These are phyloP conservation scores for Tilletia walkeri DNA, from an alignment of 1,284 basidiomycete genomes.

Conservation along the genomic window DNA sequence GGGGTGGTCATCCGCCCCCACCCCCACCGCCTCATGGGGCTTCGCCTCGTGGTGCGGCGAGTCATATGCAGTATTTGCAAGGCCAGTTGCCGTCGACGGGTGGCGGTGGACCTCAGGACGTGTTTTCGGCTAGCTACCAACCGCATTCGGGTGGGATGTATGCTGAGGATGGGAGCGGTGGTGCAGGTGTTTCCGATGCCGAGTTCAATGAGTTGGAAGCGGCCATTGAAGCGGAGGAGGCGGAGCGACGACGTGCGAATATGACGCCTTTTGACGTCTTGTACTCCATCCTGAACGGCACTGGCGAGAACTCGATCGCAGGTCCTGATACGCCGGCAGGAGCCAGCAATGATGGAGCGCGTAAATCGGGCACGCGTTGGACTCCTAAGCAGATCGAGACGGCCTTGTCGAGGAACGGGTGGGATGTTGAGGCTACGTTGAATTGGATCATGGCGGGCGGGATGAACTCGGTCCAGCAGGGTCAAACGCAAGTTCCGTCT, in stretches of 20 bases:
- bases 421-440: constrained; percentile 93
- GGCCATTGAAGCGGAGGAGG: constrained; percentile 53
- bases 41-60: not conserved
- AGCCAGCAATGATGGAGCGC: not conserved
- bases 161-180: not conserved
- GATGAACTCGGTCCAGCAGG: constrained; percentile 31
- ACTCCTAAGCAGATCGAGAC: constrained; percentile 89
- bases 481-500: too few relatives aligned
- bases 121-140: not conserved
- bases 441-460: constrained; percentile 75
- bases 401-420: constrained; percentile 79
- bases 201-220: constrained; percentile 22
- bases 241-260: constrained; percentile 59
- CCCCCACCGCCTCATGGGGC: not conserved
- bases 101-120: not conserved
- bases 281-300: constrained; percentile 73
- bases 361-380: constrained; percentile 34
- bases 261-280: constrained; percentile 98
- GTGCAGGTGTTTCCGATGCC: constrained; percentile 14
- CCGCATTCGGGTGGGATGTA: not conserved
- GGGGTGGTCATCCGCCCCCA: not conserved
- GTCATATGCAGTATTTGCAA: constrained; percentile 7
- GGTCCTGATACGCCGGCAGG: not conserved
- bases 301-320: constrained; percentile 19
- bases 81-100: not conserved